Conservation (phyloP, 169 alveolate genomes). For the Eimeria tenella region DNA sequence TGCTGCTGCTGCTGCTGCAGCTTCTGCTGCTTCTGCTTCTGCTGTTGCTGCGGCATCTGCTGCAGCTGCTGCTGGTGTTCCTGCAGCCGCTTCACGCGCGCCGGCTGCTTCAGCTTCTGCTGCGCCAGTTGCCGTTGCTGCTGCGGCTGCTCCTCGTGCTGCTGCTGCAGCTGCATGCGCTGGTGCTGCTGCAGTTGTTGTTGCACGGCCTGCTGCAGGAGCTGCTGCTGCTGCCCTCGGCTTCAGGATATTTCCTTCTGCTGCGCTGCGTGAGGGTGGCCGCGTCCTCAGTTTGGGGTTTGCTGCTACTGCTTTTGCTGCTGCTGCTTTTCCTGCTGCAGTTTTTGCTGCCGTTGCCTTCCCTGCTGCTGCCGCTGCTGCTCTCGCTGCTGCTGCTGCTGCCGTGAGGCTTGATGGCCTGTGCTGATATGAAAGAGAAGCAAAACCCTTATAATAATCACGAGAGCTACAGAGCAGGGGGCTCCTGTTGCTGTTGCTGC, state of each 20-base stretch:
- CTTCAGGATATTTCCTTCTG: not conserved
- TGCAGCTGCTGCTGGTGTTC: not conserved
- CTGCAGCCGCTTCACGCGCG: not conserved
- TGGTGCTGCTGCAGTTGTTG: not conserved
- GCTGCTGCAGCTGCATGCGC: constrained; percentile 8
- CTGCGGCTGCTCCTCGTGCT: not conserved
- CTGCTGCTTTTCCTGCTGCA: not conserved
- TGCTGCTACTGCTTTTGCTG: not conserved
- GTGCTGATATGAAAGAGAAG: too few relatives aligned
- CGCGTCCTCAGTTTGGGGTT: not conserved
- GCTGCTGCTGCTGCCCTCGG: not conserved
- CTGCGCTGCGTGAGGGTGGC: not conserved
- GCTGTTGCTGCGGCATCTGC: not conserved
- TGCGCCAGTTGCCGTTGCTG: constrained; percentile 6
- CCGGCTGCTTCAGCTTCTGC: not conserved
- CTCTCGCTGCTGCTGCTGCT: not conserved
- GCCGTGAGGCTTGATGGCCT: not conserved
- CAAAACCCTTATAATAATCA: too few relatives aligned
- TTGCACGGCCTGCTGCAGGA: not conserved
- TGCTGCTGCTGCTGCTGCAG: not conserved
- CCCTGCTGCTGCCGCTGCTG: not conserved
- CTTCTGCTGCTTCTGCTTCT: not conserved
- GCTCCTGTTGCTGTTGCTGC: not conserved
- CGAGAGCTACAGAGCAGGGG: not conserved
- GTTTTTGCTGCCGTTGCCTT: not conserved